These are phyloP conservation scores for Baudoinia panamericana DNA, from an alignment of 495 filamentous ascomycete genomes.

Conservation along the genomic window DNA sequence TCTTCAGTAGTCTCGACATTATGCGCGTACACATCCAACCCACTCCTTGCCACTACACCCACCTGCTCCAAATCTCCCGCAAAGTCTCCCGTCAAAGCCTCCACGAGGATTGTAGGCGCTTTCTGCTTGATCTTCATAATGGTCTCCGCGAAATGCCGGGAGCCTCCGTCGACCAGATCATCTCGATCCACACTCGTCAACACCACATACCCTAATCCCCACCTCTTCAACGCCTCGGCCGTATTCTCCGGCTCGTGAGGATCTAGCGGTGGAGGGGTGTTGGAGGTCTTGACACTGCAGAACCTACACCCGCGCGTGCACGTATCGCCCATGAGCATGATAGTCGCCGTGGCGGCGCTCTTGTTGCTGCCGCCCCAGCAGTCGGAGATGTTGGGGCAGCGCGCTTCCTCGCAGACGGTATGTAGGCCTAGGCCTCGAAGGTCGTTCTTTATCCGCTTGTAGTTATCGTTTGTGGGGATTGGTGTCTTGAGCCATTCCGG, in stretches of 20 bases:
- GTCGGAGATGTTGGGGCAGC: constrained; percentile 93
- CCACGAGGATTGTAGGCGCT: constrained; percentile 73
- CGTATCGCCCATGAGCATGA: constrained; percentile 99
- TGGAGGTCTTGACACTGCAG: constrained; percentile 85
- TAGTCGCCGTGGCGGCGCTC: constrained; percentile 84
- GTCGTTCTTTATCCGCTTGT: constrained; percentile 86
- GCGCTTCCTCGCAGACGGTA: constrained; percentile 94
- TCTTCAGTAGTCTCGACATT: constrained; percentile 93
- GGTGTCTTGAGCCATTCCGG: constrained; percentile 94
- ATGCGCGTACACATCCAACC: constrained; percentile 91
- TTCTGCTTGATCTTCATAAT: constrained; percentile 90
- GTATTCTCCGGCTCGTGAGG: constrained; percentile 95
- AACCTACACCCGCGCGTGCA: constrained; percentile 95
- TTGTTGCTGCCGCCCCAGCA: constrained; percentile 92
- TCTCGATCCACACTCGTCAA: constrained; percentile 88
- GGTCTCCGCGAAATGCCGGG: constrained; percentile 84
- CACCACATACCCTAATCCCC: constrained; percentile 94
- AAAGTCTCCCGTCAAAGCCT: constrained; percentile 88
- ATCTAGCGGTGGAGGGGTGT: constrained; percentile 68
- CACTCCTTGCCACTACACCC: constrained; percentile 63
- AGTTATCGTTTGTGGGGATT: constrained; percentile 73
- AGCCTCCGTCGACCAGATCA: constrained; percentile 78
- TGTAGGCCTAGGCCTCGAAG: constrained; percentile 79
- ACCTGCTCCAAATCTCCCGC: constrained; percentile 74
- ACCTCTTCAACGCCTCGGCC: constrained; percentile 79